Evolutionary conservation across 2,329 filamentous ascomycete genomes (phyloP), one percentile per base, ranked within the genome.

Genomic region (Mollisiaceae sp.): DNA sequence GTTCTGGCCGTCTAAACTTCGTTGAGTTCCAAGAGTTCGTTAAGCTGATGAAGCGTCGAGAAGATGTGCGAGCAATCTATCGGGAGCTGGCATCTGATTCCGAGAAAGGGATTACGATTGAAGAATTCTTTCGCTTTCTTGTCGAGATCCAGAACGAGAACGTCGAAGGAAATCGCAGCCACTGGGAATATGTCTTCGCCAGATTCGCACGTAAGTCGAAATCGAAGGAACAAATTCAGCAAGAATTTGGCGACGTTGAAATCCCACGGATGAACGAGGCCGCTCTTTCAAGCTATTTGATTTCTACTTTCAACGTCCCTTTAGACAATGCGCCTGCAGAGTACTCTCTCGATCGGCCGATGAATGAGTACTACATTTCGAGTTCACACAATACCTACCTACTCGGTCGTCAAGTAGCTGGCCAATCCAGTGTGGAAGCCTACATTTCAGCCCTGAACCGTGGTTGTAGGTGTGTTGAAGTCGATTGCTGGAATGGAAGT

Each of bases 371-470:
- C 78, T 97, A 93, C 81, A 95, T 99, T 71, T 98, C 94, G 1
- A 97, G 94, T 81, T 98, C 95, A 1, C 95, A 99, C 83, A 99
- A 99, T 79, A 99, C 95, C 0, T 99, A 99, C 75, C 88, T 99
- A 0, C 83, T 96, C 4, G 95, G 95, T 15, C 89, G 94, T 62
- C 95, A 99, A 77, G 89, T 98, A 1, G 91, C 89, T 12, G 94
- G 94, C 35, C 87, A 91, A 54, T 97, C 95, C 1, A 98, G 94
- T 75, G 91, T 96, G 1, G 95, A 99, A 78, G 93, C 93, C 52
- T 99, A 99, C 79, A 96, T 98, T 72, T 89, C 89, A 9, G 92
- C 94, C 2, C 85, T 99, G 8, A 89, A 92, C 69, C 90, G 92
- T 66, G 94, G 94, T 9, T 99, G 95, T 77, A 91, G 95, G 59